Evolutionary conservation across 495 filamentous ascomycete species (phyloP).

Genomic region (Chaetomium cochliodes): DNA sequence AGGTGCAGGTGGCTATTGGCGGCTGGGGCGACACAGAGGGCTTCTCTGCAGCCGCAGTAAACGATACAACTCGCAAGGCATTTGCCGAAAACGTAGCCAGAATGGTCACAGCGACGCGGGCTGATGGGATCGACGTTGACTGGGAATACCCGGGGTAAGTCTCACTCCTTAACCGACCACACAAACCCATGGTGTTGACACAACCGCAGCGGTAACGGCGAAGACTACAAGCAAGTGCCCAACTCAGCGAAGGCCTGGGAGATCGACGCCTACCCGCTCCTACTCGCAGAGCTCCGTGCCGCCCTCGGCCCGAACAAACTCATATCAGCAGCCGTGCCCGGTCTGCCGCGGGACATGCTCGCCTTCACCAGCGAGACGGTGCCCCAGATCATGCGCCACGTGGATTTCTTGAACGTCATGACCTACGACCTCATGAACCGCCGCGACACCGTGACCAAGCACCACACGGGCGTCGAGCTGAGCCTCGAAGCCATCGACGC

Average conservation of each 20-base stretch:
- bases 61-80: constrained; percentile 48
- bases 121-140: constrained; percentile 70
- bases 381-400: constrained; percentile 59
- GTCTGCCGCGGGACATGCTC: constrained; percentile 67
- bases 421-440: constrained; percentile 78
- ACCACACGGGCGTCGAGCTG: constrained; percentile 60
- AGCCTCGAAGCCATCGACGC: constrained; percentile 57
- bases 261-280: constrained; percentile 61
- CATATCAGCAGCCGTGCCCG: constrained; percentile 70
- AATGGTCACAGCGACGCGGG: constrained; percentile 61
- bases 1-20: constrained; percentile 68
- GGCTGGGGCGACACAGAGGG: constrained; percentile 70
- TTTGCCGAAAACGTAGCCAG: constrained; percentile 65
- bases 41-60: constrained; percentile 58
- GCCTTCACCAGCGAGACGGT: constrained; percentile 65
- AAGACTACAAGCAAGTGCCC: constrained; percentile 69
- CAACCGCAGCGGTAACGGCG: constrained; percentile 61
- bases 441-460: constrained; percentile 64
- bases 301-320: constrained; percentile 59
- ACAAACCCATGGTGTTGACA: not conserved
- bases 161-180: not conserved
- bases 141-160: constrained; percentile 74
- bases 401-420: constrained; percentile 80
- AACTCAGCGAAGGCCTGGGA: constrained; percentile 61
- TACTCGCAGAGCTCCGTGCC: constrained; percentile 59